Percentiles rank a stretch among this genome's conserved stretches.
Evolutionary conservation across 345 rosid species (phyloP).

Genomic region (Gossypium bickii): DNA sequence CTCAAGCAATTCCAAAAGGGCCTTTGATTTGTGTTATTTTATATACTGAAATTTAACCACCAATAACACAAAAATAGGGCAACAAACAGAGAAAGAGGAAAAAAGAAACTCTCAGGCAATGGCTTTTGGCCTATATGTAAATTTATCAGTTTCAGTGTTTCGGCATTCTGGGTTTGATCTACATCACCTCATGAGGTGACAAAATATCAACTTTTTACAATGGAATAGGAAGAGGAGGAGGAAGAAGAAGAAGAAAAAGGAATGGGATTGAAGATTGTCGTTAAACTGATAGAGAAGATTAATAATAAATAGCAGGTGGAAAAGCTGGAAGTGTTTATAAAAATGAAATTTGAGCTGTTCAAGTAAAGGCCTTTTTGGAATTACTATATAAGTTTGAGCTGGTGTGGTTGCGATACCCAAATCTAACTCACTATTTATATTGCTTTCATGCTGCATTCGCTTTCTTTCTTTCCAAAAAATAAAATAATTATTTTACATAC

Average conservation of each 20-base stretch:
- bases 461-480: too few relatives aligned
- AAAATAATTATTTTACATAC: too few relatives aligned
- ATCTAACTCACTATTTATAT: neutral
- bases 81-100: neutral
- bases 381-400: neutral
- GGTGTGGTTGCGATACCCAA: neutral
- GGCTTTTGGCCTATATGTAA: neutral
- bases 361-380: neutral
- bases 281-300: neutral
- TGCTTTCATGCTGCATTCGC: neutral
- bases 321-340: neutral
- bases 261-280: neutral
- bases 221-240: neutral
- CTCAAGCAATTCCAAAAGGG: too few relatives aligned
- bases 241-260: neutral
- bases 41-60: neutral
- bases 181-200: neutral
- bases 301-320: neutral
- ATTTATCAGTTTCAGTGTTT: neutral
- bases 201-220: neutral
- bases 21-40: too few relatives aligned
- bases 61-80: neutral
- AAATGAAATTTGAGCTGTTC: neutral
- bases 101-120: neutral
- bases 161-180: neutral